These are phyloP conservation scores for Coleophoma eucalyptorum DNA, from an alignment of 2,329 filamentous ascomycete genomes.

Conservation along the genomic window DNA sequence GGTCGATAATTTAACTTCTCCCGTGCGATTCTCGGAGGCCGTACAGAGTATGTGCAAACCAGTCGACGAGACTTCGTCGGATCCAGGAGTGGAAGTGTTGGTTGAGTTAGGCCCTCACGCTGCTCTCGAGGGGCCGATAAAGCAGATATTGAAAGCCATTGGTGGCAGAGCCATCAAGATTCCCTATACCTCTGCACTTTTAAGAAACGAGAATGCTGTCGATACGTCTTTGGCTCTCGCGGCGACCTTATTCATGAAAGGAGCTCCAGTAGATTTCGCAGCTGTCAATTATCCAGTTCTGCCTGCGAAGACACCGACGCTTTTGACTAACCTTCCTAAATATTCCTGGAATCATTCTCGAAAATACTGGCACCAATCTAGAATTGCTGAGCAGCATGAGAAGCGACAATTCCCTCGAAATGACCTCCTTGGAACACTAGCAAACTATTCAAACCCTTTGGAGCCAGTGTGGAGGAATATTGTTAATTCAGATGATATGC, in stretches of 20 bases:
- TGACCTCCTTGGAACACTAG: slow-evolving; percentile 43
- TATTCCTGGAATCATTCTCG: slow-evolving; percentile 20
- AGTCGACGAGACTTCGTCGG: slow-evolving; percentile 1
- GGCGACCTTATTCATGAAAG: slow-evolving; percentile 40
- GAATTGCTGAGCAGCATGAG: slow-evolving; percentile 12
- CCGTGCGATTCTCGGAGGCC: slow-evolving; percentile 40
- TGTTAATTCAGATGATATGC: slow-evolving; percentile 26
- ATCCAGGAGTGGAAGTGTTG: slow-evolving; percentile 10
- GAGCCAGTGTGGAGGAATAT: slow-evolving; percentile 31
- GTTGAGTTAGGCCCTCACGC: slow-evolving; percentile 33
- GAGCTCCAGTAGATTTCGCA: slow-evolving; percentile 37
- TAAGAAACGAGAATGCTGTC: slow-evolving; percentile 47
- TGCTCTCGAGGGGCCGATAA: slow-evolving; percentile 29
- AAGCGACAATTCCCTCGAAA: slow-evolving; percentile 38
- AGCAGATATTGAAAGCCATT: slow-evolving; percentile 33
- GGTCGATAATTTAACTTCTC: slow-evolving; percentile 40
- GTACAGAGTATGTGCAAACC: slow-evolving; percentile 23
- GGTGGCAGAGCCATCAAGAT: slow-evolving; percentile 37
- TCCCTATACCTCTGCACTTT: slow-evolving; percentile 33
- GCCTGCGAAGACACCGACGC: slow-evolving; percentile 5
- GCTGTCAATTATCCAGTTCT: slow-evolving; percentile 41
- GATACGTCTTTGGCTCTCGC: slow-evolving; percentile 40
- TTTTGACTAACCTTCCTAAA: slow-evolving; percentile 16
- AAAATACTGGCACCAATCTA: slow-evolving; percentile 18
- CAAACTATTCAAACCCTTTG: slow-evolving; percentile 20